phyloP scores from a whole-genome alignment of 768 basidiomycete genomes.

The Serendipita vermifera region DNA sequence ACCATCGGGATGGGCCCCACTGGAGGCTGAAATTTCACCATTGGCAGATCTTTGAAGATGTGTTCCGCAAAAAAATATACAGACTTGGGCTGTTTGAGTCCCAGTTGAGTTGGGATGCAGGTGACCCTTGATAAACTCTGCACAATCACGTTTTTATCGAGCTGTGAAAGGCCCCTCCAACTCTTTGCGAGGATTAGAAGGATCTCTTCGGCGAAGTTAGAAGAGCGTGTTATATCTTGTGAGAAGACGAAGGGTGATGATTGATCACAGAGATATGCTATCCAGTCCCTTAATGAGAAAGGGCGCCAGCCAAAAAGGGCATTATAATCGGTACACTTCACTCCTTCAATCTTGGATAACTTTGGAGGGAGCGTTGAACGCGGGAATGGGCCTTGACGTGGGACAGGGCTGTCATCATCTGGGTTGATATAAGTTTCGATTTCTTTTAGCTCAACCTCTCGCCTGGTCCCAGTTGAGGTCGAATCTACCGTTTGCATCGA shows the following conservation, averaged over 20 bases:
- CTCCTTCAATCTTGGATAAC: slow-evolving; percentile 44
- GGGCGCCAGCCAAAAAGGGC: slow-evolving; percentile 66
- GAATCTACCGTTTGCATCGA: slow-evolving; percentile 22
- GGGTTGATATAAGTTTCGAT: slow-evolving; percentile 63
- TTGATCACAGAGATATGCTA: slow-evolving; percentile 51
- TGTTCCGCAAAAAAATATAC: slow-evolving; percentile 77
- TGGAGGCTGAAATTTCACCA: slow-evolving; percentile 55
- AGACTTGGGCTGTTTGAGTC: slow-evolving; percentile 57
- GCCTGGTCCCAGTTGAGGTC: no score
- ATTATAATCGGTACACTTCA: slow-evolving; percentile 38
- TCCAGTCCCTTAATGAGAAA: slow-evolving; percentile 62
- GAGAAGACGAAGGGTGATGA: slow-evolving; percentile 30
- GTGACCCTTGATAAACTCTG: slow-evolving; percentile 35
- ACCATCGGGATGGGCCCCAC: not conserved
- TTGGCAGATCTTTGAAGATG: slow-evolving; percentile 79
- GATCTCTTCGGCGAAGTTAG: slow-evolving; percentile 71
- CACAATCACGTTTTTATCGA: slow-evolving; percentile 37
- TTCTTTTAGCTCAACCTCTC: slow-evolving; percentile 43
- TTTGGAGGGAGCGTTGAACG: slow-evolving; percentile 49
- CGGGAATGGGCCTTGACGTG: slow-evolving; percentile 64
- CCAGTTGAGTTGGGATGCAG: slow-evolving; percentile 60
- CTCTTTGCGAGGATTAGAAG: slow-evolving; percentile 49
- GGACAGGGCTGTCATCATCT: slow-evolving; percentile 44
- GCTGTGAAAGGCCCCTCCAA: slow-evolving; percentile 51
- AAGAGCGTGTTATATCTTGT: slow-evolving; percentile 50